Evolutionary conservation across 192 early-diverging fungal species (phyloP), one percentile per base, ranked within the genome.

Genomic region (Cladochytrium replicatum): DNA sequence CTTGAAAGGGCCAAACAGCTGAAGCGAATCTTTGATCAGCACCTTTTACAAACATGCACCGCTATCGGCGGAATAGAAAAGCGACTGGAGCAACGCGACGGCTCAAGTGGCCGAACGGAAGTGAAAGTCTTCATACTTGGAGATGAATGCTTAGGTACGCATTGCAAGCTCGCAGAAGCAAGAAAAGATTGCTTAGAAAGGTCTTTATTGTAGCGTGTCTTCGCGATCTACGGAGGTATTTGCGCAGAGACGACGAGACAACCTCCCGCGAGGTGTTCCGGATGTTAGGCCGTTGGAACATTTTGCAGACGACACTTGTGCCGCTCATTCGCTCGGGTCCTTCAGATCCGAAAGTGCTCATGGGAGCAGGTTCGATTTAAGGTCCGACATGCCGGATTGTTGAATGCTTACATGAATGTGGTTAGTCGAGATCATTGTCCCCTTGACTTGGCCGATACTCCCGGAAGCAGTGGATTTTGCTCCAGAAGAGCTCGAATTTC

Each of bases 361-460:
- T 31, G 40, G 13, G 23, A 63, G 5, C 45, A 54, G 6, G 58
- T 63, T 32, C 29, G 57, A 19, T 49, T 44, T 26, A 34, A 41
- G 21, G 54, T 17, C 7, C 24, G 4, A 13, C 25, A 50, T 26
- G 21, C 29, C 9, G 7, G 15, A 60, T 5, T 7, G 30, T 29
- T n/a, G 21, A 19, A 13, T 52, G 44, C 32, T 11, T 3, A 11
- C 40, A 15, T 23, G 42, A 21, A 61, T 66, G 30, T 53, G 48
- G 46, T 58, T 62, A 78, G 82, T 88, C 6, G 88, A 96, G 57
- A 49, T 96, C 27, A 68, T 96, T 31, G 87, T 91, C 25, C 86
- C 88, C 0, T 66, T 93, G 69, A 96, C 92, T 0, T 91, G 88
- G 92, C 82, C 84, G 43, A 61, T 87, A 39, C 75, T 77, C 38